Base-by-base conservation (phyloP, 2,329 filamentous ascomycete species). In the Xenosphaeropsis pyriputrescens region DNA sequence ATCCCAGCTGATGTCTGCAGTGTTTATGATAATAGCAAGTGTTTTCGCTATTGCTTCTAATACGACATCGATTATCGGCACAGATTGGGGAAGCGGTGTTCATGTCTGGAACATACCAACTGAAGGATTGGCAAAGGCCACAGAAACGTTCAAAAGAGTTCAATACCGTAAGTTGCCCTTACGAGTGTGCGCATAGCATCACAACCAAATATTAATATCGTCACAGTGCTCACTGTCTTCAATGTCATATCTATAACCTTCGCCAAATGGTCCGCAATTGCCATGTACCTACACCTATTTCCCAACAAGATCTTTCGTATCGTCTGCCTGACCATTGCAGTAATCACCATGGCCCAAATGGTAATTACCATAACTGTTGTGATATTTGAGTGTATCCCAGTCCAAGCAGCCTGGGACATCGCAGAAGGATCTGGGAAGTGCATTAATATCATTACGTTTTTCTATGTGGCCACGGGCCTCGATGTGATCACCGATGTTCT, bases 71-170 rank as follows among this genome's bases (percentile, higher is more conserved):
- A 26, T 26, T 3, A 9, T 26, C 12, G 13, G 31, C 6, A 32
- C 31, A 15, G 14, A 11, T 14, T 39, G 38, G n/a, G 42, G 44
- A 8, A 35, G 41, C 2, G 44, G 42, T 17, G 41, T 42, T 14
- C 44, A 46, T 22, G 17, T 44, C 5, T 46, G 44, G 44, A 44
- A 46, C 22, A 32, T 46, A 26, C 22, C 22, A 3, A 26, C 22
- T 9, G 5, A 26, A 26, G 22, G 22, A 9, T 9, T 26, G 5
- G 8, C 12, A 11, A 26, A 9, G 12, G 22, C 8, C 8, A 26
- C 22, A 26, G 22, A 6, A 26, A 26, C 4, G 8, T 26, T 26
- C 22, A 26, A 26, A 11, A 26, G 22, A 26, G 12, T 26, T 26
- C 22, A 26, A 9, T 26, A 26, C 22, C 2, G 14, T 18, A 32